Conservation (phyloP, 371 early-diverging fungal genomes). For the Globomyces sp. region DNA sequence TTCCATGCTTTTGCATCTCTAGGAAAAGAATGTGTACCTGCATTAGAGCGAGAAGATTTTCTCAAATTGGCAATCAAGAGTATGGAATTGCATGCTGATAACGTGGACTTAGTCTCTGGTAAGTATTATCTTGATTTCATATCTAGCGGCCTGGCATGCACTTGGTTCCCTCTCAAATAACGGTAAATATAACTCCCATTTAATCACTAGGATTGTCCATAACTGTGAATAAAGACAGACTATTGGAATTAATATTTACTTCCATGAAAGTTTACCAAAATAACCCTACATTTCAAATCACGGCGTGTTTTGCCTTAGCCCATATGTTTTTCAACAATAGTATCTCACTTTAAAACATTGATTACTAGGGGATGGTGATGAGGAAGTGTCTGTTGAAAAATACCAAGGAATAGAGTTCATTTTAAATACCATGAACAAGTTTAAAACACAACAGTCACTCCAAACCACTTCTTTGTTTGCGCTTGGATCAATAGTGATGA, state of each 20-base stretch:
- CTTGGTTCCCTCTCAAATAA: constrained; percentile 17
- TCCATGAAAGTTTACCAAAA: constrained; percentile 21
- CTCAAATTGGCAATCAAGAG: constrained; percentile 6
- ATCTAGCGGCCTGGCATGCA: constrained; percentile 21
- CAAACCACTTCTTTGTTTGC: constrained; percentile 34
- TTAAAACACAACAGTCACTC: constrained; percentile 20
- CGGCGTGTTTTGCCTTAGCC: constrained; percentile 32
- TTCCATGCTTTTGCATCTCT: constrained; percentile 29
- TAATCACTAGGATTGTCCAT: constrained; percentile 10
- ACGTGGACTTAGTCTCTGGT: constrained; percentile 17
- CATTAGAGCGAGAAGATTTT: constrained; percentile 16
- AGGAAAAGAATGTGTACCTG: neutral
- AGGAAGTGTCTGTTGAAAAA: neutral
- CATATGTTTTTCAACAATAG: constrained; percentile 16
- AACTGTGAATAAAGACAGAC: neutral
- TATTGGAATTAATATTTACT: constrained; percentile 9
- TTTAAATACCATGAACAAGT: constrained; percentile 16
- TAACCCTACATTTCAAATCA: constrained; percentile 24
- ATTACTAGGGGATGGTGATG: neutral
- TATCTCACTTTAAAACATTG: too few species aligned
- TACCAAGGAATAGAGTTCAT: constrained; percentile 16
- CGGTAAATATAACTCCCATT: neutral
- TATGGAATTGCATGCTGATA: neutral
- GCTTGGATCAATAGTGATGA: constrained; percentile 23
- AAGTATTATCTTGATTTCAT: neutral